Conservation (phyloP, 345 rosid species). For the Gossypium arboreum region DNA sequence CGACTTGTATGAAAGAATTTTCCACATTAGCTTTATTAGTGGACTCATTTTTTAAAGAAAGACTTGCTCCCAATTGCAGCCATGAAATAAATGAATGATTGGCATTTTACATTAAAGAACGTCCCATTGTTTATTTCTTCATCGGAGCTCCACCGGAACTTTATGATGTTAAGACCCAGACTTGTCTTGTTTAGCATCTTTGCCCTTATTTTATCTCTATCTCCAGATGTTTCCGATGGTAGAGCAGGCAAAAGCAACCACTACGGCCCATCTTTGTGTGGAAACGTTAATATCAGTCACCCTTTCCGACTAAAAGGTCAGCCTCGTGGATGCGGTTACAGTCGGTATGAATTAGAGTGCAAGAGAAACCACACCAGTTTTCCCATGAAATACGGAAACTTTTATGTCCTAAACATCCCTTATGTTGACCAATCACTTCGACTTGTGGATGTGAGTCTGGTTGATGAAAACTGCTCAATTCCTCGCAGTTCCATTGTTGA, state of each 20-base stretch:
- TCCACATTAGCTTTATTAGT: neutral
- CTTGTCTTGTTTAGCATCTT: neutral
- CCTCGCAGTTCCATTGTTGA: neutral
- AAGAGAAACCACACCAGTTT: neutral
- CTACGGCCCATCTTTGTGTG: neutral
- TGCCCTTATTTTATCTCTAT: neutral
- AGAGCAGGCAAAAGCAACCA: neutral
- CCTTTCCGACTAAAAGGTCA: conserved; percentile 2
- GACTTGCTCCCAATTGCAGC: neutral
- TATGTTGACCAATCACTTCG: neutral
- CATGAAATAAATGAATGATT: neutral
- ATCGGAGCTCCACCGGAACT: neutral
- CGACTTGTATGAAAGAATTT: neutral
- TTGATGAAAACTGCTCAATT: neutral
- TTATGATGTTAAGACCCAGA: neutral
- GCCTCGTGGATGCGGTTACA: neutral
- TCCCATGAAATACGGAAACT: neutral
- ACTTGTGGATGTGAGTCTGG: neutral
- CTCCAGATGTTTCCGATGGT: neutral
- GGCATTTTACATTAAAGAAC: neutral
- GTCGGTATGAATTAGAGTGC: neutral
- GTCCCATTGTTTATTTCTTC: neutral
- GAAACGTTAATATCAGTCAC: neutral
- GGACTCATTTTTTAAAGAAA: neutral
- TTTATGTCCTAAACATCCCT: conserved; percentile 1